Evolutionary conservation across 306 rosid genomes (phyloP), one percentile per base, ranked within the genome.

Genomic region (Arachis stenosperma): DNA sequence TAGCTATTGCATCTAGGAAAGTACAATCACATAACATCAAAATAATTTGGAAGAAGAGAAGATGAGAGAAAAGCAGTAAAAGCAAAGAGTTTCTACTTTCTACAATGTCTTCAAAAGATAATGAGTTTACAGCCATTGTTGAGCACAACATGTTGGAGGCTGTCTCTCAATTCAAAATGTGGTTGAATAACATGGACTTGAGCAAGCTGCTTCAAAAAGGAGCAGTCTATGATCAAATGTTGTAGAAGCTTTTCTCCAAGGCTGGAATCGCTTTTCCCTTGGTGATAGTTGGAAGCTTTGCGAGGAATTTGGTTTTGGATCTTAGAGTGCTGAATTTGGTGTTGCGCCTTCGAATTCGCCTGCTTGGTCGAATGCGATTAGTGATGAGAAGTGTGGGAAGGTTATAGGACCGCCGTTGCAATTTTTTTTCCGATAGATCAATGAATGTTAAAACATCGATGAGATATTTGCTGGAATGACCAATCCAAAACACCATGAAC

Each of bases 261-360:
- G 88, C 96, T 3, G 99, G 99, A 65, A 81, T 92, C 1, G 95
- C 97, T 46, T 94, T 94, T 47, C 86, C 41, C 40, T 91, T 96
- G 8, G 91, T 85, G 61, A 89, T 94, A 66, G 96, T 89, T n/a
- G 97, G 99, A 47, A 94, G 96, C 82, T 94, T 94, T 71, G 99
- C 96, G 0, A 87, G 78, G 85, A 94, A 94, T 65, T 65, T 91
- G 86, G 92, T 94, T 73, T 13, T 87, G 87, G 97, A 90, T 5
- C 85, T 82, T 69, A 36, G 73, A 75, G 84, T 2, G 77, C 71
- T 55, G 81, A 66, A n/a, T 74, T 78, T 5, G 46, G 29, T 0
- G 82, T 59, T 5, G 83, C 17, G 10, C 33, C 87, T 15, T 33
- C 87, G 27, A 93, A 77, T 40, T 72, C 79, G 61, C 85, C 89